These are phyloP conservation scores for Xylariaceae sp. DNA, from an alignment of 2,329 filamentous ascomycete species.

Conservation along the genomic window DNA sequence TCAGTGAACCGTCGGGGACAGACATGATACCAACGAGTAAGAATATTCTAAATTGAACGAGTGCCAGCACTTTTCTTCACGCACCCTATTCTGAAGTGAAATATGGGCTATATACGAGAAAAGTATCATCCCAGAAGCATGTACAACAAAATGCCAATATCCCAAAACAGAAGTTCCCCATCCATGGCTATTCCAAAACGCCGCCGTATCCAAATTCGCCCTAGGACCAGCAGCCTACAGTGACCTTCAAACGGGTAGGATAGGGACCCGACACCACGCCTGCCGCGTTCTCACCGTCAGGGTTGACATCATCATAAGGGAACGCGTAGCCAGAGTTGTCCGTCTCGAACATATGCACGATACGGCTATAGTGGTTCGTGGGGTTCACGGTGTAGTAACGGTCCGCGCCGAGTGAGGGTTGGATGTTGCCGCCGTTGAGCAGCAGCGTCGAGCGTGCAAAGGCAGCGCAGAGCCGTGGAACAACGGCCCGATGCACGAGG, in stretches of 20 bases:
- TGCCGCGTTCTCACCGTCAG: conserved; percentile 51
- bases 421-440: conserved; percentile 42
- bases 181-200: neutral
- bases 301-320: conserved; percentile 64
- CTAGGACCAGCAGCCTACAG: conserved; percentile 41
- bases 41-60: neutral
- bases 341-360: conserved; percentile 57
- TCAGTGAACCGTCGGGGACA: neutral
- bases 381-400: conserved; percentile 44
- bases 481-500: conserved; percentile 39
- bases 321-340: conserved; percentile 62
- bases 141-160: neutral
- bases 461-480: conserved; percentile 48
- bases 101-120: neutral
- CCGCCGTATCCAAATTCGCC: neutral
- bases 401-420: conserved; percentile 38
- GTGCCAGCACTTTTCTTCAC: neutral
- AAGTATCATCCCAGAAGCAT: neutral
- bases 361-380: conserved; percentile 54
- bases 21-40: neutral
- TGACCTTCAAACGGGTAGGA: conserved; percentile 45
- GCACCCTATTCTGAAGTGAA: neutral
- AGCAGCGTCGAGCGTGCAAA: conserved; percentile 46
- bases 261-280: conserved; percentile 47
- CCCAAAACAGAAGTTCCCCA: neutral